Evolutionary conservation across 257 asterid species (phyloP).

Genomic region (Cynanchum wilfordii): DNA sequence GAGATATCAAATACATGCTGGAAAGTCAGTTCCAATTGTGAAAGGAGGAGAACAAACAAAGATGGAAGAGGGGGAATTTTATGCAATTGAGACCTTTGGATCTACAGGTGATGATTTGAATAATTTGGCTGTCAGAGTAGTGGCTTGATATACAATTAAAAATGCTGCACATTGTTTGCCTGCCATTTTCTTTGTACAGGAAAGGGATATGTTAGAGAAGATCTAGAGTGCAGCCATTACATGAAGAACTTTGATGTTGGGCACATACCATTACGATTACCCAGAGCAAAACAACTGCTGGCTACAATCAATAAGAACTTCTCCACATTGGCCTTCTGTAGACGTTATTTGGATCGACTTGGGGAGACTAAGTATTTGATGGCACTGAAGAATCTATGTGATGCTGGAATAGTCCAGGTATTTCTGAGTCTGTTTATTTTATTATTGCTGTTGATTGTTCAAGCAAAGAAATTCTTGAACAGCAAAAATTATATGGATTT

Average conservation of each 20-base stretch:
- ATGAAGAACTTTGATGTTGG: constrained; percentile 97
- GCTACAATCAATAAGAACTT: constrained; percentile 87
- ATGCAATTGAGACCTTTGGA: constrained; percentile 96
- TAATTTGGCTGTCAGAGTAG: neutral
- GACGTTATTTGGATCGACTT: constrained; percentile 86
- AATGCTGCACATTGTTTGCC: neutral
- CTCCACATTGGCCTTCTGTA: constrained; percentile 92
- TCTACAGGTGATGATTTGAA: constrained; percentile 62
- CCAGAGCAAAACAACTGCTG: constrained; percentile 86
- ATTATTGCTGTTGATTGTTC: neutral
- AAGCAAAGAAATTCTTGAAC: neutral
- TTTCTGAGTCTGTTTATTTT: neutral
- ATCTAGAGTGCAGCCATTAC: constrained; percentile 97
- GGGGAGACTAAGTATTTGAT: constrained; percentile 92
- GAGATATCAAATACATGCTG: constrained; percentile 92
- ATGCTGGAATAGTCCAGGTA: constrained; percentile 91
- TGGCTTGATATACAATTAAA: neutral
- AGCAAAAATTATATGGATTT: neutral
- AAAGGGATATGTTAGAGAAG: constrained; percentile 93
- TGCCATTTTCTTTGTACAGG: constrained; percentile 39
- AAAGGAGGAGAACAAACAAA: constrained; percentile 98
- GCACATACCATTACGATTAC: constrained; percentile 80
- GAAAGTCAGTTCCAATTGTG: constrained; percentile 96
- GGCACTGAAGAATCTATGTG: constrained; percentile 97
- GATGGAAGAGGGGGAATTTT: constrained; percentile 99